Evolutionary conservation across 2,329 filamentous ascomycete genomes (phyloP).

Genomic region (Graphiopsis chlorocephala): DNA sequence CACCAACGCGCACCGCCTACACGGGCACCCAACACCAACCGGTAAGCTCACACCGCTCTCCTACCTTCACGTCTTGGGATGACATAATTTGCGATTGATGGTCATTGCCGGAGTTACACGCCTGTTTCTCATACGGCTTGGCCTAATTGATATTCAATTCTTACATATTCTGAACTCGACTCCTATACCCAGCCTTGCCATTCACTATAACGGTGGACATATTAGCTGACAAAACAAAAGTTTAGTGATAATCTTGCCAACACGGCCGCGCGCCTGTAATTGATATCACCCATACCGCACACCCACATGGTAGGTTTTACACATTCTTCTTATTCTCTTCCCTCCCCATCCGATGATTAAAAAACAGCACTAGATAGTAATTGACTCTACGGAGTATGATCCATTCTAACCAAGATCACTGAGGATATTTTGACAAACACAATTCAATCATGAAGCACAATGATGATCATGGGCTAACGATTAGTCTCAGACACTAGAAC

Average conservation of each 20-base stretch:
- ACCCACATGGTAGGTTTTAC: slow-evolving; percentile 7
- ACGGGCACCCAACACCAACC: background rate
- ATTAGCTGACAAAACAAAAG: slow-evolving; percentile 3
- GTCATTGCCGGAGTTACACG: slow-evolving; percentile 75
- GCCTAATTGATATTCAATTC: slow-evolving; percentile 81
- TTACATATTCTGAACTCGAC: slow-evolving; percentile 92
- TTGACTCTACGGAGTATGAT: slow-evolving; percentile 37
- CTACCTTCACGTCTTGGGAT: slow-evolving; percentile 53
- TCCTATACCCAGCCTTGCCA: background rate
- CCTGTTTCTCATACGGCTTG: slow-evolving; percentile 80
- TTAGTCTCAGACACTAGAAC: background rate
- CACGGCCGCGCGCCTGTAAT: background rate
- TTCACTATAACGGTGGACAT: slow-evolving; percentile 1
- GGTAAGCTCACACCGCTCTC: background rate
- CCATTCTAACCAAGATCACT: slow-evolving; percentile 41
- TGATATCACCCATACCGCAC: background rate
- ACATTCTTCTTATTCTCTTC: background rate
- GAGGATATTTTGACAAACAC: slow-evolving; percentile 24
- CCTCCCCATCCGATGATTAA: slow-evolving; percentile 19
- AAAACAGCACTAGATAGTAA: slow-evolving; percentile 30
- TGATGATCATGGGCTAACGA: background rate
- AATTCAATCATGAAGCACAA: background rate
- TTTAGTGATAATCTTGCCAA: background rate
- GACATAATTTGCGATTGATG: slow-evolving; percentile 99
- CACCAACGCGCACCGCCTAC: background rate